Evolutionary conservation across 805 yeast genomes (phyloP).

Genomic region (Pichia phayaonensis): DNA sequence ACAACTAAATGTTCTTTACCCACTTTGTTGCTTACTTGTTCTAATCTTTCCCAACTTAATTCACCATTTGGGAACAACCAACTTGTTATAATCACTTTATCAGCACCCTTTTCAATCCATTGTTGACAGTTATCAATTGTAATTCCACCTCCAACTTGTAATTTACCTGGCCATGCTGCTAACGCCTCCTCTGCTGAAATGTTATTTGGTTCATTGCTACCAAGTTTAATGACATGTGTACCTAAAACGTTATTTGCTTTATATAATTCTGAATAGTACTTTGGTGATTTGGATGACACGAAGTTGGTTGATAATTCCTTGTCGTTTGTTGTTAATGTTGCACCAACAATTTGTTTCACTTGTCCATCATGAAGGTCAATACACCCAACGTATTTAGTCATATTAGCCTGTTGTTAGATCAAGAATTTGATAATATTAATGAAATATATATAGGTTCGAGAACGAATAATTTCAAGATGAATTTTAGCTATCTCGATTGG

Average conservation of each 20-base stretch:
- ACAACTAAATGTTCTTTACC: constrained; percentile 70
- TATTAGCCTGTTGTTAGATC: constrained; percentile 19
- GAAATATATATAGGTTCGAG: too few relatives aligned
- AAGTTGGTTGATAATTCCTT: constrained; percentile 57
- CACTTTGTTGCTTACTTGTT: constrained; percentile 41
- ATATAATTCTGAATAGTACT: constrained; percentile 70
- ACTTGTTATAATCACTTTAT: constrained; percentile 86
- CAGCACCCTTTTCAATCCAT: constrained; percentile 78
- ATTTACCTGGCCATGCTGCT: constrained; percentile 56
- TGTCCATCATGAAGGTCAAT: constrained; percentile 92
- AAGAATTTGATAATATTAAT: too few relatives aligned
- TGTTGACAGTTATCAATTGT: constrained; percentile 58
- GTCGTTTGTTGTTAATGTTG: constrained; percentile 53
- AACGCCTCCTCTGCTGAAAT: constrained; percentile 75
- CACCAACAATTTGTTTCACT: constrained; percentile 96
- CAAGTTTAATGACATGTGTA: constrained; percentile 90
- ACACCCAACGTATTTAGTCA: constrained; percentile 91
- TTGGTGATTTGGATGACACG: constrained; percentile 66
- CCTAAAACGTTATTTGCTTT: constrained; percentile 50
- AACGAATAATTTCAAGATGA: not conserved
- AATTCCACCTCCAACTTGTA: constrained; percentile 95
- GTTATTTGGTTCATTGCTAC: constrained; percentile 68
- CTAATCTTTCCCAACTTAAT: constrained; percentile 45
- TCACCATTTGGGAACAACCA: constrained; percentile 72
- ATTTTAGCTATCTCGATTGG: not conserved